Evolutionary conservation across 441 rosid species (phyloP), one percentile per base, ranked within the genome.

Genomic region (Populus trichocarpa): DNA sequence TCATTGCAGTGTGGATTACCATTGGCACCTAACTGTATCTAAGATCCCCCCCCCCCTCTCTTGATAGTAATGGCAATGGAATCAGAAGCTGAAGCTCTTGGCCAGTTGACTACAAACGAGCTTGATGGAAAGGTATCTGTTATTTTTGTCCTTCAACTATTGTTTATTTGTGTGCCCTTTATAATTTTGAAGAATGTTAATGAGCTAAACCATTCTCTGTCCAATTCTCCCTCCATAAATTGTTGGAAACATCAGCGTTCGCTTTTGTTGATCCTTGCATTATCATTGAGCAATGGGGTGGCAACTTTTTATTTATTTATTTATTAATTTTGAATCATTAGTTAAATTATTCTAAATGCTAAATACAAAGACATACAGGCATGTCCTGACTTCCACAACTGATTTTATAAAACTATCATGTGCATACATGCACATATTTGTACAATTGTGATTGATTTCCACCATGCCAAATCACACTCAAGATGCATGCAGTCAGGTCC

Each of bases 81-180:
- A 85, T 92, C 93, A 12, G 89, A 90, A 86, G 92, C 95, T 40
- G 97, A 92, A 73, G 89, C 95, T 67, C 80, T 92, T 73, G 90
- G 88, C 59, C 92, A 92, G 86, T 78, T 92, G 78, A 85, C 93
- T 74, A 80, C 89, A 3, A 90, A 85, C 81, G 95, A 92, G 78
- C 89, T 92, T 77, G 95, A 89, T 64, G 93, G 93, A 72, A 92
- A 89, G 97, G 95, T 90, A 85, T 28, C 67, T 22, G 25, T 70
- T 70, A 33, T 75, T 63, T 86, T 38, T 70, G 8, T 46, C 22
- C 3, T 35, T 70, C 26, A 28, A 28, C 38, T 28, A 28, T 72
- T 26, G 18, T 9, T 63, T 63, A 67, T 69, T 18, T 25, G 28
- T 68, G 64, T 9, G 61, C 61, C 22, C 8, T 53, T 16, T 53